Evolutionary conservation across 2,329 filamentous ascomycete species (phyloP), one percentile per base, ranked within the genome.

Genomic region (Daldinia sp.): DNA sequence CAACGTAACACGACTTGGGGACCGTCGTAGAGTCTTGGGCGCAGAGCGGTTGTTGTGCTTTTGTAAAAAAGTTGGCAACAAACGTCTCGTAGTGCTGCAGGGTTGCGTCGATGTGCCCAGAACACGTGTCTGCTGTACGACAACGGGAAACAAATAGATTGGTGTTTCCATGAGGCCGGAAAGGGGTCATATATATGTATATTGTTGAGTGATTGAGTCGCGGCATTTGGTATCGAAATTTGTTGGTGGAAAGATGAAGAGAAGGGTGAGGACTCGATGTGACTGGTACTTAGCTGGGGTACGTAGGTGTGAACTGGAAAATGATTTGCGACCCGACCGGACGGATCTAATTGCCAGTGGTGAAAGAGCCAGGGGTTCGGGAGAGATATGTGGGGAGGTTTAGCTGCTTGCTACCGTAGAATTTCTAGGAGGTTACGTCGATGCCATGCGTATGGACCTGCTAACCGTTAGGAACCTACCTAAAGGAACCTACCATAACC

Each of bases 361-460:
- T 53, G 52, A 63, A 35, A 9, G 62, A 65, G 62, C 65, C 65
- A 63, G 52, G 62, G 65, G 58, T 45, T 52, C 53, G 65, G 65
- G 57, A 60, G 27, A 62, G 60, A 41, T 57, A 39, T 54, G 55
- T 65, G 59, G 58, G 61, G 61, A 48, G 55, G 41, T n/a, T n/a
- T 13, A 57, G 32, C 27, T 47, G 37, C 41, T 57, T 48, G 52
- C 59, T 48, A 27, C 45, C 45, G 45, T 39, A 29, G 25, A 52
- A 37, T 23, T 52, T 58, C 37, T 15, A 25, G 30, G 32, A 25
- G 15, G 37, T 23, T 45, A 13, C 34, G 25, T 43, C 51, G 23
- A 25, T 32, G 30, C 27, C 15, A 17, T 19, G 39, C 21, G 19
- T 25, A n/a, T n/a, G n/a, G n/a, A n/a, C n/a, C n/a, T n/a, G n/a